Percentiles rank a stretch among this genome's conserved stretches.
Evolutionary conservation across 176 grass and related monocot species (phyloP).

Genomic region (Raddia distichophylla): DNA sequence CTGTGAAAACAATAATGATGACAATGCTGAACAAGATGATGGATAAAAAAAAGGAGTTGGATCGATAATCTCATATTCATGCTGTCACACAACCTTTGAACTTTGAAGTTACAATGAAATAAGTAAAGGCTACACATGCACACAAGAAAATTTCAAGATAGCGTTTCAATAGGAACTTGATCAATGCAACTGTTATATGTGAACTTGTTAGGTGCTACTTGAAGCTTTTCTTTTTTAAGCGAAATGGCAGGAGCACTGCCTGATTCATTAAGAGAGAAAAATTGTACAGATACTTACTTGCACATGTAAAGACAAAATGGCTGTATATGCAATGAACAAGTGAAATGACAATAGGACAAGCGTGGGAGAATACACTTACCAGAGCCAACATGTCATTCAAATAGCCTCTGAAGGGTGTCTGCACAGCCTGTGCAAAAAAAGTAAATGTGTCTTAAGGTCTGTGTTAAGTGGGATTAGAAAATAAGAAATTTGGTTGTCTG

Average conservation of each 20-base stretch:
- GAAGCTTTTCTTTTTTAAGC: background rate
- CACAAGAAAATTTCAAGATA: constrained; percentile 10
- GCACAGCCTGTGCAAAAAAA: constrained; percentile 55
- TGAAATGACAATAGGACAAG: constrained; percentile 6
- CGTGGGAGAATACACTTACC: constrained; percentile 54
- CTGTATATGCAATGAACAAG: constrained; percentile 1
- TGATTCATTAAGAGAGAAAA: too few species aligned
- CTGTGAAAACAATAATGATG: background rate
- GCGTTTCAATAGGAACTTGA: constrained; percentile 1
- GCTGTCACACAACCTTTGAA: background rate
- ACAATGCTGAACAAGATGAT: constrained; percentile 14
- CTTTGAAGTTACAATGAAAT: background rate
- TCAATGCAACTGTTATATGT: background rate
- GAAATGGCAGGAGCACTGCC: too few species aligned
- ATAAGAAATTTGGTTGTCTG: background rate
- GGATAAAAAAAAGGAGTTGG: background rate
- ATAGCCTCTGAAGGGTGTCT: constrained; percentile 88
- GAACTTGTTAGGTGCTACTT: background rate
- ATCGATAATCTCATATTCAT: background rate
- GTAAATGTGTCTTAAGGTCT: constrained; percentile 25
- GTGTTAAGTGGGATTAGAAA: background rate
- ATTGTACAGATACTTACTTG: background rate
- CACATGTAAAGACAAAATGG: background rate
- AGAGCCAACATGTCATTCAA: constrained; percentile 86
- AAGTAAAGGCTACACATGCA: background rate